phyloP scores from a whole-genome alignment of 2,329 filamentous ascomycete genomes.

The Diaporthe citriasiana region DNA sequence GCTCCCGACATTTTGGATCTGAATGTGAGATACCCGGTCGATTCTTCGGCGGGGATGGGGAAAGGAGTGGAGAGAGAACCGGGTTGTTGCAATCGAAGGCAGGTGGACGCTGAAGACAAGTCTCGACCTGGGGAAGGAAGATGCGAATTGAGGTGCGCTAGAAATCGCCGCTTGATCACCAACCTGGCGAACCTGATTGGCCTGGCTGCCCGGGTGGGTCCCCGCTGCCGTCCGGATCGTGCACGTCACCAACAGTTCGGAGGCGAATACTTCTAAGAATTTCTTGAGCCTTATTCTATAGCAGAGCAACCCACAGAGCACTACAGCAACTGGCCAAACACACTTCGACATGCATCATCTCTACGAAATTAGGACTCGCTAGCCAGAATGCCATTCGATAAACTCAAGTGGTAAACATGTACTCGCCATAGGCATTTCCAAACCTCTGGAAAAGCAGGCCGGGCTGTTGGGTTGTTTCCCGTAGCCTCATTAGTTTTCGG shows the following conservation, averaged over 20 bases:
- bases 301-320: background rate
- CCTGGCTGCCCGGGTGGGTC: background rate
- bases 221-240: slow-evolving; percentile 15
- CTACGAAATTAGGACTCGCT: too few species aligned
- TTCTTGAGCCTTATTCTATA: background rate
- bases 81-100: background rate
- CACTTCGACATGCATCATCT: too few species aligned
- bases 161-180: slow-evolving; percentile 41
- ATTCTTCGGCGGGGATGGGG: background rate
- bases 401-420: too few species aligned
- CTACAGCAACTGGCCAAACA: too few species aligned
- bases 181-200: slow-evolving; percentile 40
- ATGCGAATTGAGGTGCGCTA: slow-evolving; percentile 33
- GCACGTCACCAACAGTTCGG: slow-evolving; percentile 36
- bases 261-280: slow-evolving; percentile 29
- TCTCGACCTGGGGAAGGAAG: slow-evolving; percentile 10
- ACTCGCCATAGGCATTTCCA: too few species aligned
- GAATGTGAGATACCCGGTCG: background rate
- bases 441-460: too few species aligned
- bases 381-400: background rate
- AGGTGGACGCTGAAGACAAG: background rate
- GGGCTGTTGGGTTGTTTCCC: background rate
- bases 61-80: slow-evolving; percentile 18
- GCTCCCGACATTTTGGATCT: slow-evolving; percentile 60
- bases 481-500: too few species aligned